phyloP scores from a whole-genome alignment of 2,329 filamentous ascomycete genomes.

The Volutella citrinella region DNA sequence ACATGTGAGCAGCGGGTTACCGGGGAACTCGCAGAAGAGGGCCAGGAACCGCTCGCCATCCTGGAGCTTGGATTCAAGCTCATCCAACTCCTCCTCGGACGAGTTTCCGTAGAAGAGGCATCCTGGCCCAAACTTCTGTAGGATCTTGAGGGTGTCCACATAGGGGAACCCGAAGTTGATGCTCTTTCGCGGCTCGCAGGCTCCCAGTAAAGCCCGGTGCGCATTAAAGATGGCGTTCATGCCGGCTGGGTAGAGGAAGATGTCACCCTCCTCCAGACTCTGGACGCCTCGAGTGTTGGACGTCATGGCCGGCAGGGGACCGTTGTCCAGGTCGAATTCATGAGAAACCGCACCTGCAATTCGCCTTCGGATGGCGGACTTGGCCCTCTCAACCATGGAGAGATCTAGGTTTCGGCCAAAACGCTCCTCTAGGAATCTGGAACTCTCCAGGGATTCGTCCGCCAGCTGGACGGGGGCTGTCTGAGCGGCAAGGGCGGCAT shows the following conservation, averaged over 20 bases:
- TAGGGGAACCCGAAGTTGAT: conserved; percentile 97
- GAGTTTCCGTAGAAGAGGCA: conserved; percentile 85
- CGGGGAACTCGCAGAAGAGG: conserved; percentile 92
- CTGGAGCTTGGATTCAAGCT: conserved; percentile 70
- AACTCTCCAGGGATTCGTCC: conserved; percentile 60
- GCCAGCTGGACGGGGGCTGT: conserved; percentile 17
- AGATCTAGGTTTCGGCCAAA: conserved; percentile 89
- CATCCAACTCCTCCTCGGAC: conserved; percentile 73
- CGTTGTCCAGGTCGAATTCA: conserved; percentile 53
- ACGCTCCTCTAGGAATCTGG: conserved; percentile 84
- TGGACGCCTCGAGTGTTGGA: conserved; percentile 54
- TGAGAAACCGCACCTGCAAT: conserved; percentile 83
- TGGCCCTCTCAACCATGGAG: conserved; percentile 75
- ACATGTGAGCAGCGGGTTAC: conserved; percentile 83
- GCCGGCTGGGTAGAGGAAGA: conserved; percentile 83
- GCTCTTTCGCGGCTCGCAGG: conserved; percentile 66
- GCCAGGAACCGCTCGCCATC: conserved; percentile 74
- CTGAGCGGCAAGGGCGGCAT: conserved; percentile 14
- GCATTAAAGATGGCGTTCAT: conserved; percentile 96
- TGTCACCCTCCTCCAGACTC: conserved; percentile 77
- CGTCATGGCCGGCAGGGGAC: conserved; percentile 18
- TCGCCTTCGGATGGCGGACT: conserved; percentile 77
- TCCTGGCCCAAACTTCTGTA: conserved; percentile 91
- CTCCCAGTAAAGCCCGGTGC: conserved; percentile 69
- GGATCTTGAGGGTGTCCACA: conserved; percentile 90